These are phyloP conservation scores for Emergomyces orientalis DNA, from an alignment of 2,329 filamentous ascomycete genomes.

Conservation along the genomic window DNA sequence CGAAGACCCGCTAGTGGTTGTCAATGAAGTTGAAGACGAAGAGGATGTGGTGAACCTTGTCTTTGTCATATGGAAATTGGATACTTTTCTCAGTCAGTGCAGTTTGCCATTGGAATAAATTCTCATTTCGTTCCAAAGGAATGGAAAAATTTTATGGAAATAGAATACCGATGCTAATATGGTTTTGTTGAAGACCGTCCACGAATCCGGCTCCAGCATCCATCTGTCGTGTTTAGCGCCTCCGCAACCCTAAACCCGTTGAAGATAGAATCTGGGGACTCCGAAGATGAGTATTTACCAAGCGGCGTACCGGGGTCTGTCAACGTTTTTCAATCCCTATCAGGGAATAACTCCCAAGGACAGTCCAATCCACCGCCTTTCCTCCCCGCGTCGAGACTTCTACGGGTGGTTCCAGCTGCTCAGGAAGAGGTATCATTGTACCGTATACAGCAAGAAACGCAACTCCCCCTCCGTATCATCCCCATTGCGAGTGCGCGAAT, in stretches of 20 bases:
- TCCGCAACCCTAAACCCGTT: constrained; percentile 39
- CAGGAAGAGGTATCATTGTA: constrained; percentile 42
- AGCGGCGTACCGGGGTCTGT: constrained; percentile 47
- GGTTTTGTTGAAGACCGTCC: constrained; percentile 29
- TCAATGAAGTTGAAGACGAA: constrained; percentile 35
- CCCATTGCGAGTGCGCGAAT: constrained; percentile 49
- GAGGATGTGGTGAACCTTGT: constrained; percentile 32
- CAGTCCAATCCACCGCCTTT: constrained; percentile 37
- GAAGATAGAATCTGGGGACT: constrained; percentile 29
- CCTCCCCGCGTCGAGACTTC: constrained; percentile 49
- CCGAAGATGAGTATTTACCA: constrained; percentile 45
- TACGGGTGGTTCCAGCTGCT: constrained; percentile 46
- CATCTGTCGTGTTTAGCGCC: constrained; percentile 47
- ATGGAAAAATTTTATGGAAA: background rate
- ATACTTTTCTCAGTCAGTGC: constrained; percentile 34
- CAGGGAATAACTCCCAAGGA: constrained; percentile 40
- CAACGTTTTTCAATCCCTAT: constrained; percentile 50
- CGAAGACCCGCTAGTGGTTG: constrained; percentile 38
- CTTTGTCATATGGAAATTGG: constrained; percentile 38
- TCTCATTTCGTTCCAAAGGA: background rate
- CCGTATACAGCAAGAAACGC: constrained; percentile 46
- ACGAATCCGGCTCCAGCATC: constrained; percentile 46
- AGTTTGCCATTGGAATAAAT: too few species aligned
- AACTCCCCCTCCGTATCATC: constrained; percentile 46
- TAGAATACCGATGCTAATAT: background rate